A percentile compares a stretch with the other conserved stretches of the same genome.
phyloP scores from a whole-genome alignment of 2,329 filamentous ascomycete genomes.

The Trichoderma sp. region DNA sequence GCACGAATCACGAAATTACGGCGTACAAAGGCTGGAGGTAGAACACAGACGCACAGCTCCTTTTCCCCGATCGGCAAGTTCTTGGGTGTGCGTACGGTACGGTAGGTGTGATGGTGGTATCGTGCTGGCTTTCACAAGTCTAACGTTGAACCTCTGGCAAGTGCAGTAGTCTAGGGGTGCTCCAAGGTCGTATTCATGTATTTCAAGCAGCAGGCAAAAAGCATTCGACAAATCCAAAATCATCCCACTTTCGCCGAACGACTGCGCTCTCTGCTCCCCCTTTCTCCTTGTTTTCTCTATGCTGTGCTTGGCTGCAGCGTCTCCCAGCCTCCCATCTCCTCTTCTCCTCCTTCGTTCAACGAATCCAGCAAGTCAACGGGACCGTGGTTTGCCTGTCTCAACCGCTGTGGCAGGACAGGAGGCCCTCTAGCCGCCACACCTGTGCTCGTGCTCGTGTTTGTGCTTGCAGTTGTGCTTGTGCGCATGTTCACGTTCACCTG shows the following conservation, averaged over 20 bases:
- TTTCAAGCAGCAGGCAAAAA: conserved; percentile 2
- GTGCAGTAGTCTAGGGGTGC: background rate
- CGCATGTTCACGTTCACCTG: conserved; percentile 32
- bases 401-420: conserved; percentile 30
- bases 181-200: conserved; percentile 13
- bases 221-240: background rate
- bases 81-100: too few species aligned
- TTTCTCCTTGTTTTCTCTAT: background rate
- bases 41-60: too few species aligned
- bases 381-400: conserved; percentile 37
- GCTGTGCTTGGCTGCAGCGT: conserved; percentile 53
- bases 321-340: conserved; percentile 58
- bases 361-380: conserved; percentile 51
- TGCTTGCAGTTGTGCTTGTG: conserved; percentile 36
- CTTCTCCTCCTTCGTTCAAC: conserved; percentile 50
- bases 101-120: too few species aligned
- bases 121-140: background rate
- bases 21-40: too few species aligned
- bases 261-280: background rate
- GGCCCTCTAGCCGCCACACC: conserved; percentile 32
- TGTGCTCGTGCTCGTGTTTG: conserved; percentile 33
- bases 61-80: too few species aligned
- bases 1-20: too few species aligned
- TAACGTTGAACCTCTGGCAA: background rate
- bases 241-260: background rate